Conservation (phyloP, 164 flowering plant genomes). For the Vitis vinifera region DNA sequence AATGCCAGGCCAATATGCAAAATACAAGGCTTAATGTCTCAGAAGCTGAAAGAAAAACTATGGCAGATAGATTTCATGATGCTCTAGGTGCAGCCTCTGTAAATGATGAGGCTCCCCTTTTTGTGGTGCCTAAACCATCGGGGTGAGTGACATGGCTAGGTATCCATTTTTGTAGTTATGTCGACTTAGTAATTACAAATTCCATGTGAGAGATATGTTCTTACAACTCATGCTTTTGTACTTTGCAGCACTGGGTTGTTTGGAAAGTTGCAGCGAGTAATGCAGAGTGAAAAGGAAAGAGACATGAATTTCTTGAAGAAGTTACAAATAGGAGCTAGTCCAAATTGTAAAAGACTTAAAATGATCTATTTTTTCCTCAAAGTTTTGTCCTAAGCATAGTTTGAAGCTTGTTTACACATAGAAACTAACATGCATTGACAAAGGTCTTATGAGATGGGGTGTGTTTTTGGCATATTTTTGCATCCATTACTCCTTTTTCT, state of each 20-base stretch:
- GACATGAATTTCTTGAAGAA: slow-evolving; percentile 48
- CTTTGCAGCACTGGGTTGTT: slow-evolving; percentile 48
- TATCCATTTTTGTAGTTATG: no score
- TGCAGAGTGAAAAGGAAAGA: slow-evolving; percentile 64
- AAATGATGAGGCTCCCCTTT: slow-evolving; percentile 23
- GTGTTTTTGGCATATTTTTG: neutral
- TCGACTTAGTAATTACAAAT: neutral
- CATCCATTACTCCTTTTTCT: neutral
- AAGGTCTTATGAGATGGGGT: no score
- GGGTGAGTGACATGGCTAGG: slow-evolving; percentile 34
- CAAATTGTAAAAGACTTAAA: slow-evolving; percentile 23
- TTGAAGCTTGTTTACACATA: no score
- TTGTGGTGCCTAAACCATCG: slow-evolving; percentile 28
- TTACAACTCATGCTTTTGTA: neutral
- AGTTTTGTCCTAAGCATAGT: no score
- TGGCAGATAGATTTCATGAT: slow-evolving; percentile 67
- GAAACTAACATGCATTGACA: no score
- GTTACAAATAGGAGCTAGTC: slow-evolving; percentile 25
- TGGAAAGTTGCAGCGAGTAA: slow-evolving; percentile 70
- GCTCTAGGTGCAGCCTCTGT: slow-evolving; percentile 48
- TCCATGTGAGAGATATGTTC: neutral
- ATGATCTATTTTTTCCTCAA: no score
- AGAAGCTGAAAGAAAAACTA: slow-evolving; percentile 37
- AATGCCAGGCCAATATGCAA: slow-evolving; percentile 35
- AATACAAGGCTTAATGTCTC: slow-evolving; percentile 19